Evolutionary conservation across 352 stramenopile genomes (phyloP), one percentile per base, ranked within the genome.

Genomic region (Globisporangium sylvaticum): DNA sequence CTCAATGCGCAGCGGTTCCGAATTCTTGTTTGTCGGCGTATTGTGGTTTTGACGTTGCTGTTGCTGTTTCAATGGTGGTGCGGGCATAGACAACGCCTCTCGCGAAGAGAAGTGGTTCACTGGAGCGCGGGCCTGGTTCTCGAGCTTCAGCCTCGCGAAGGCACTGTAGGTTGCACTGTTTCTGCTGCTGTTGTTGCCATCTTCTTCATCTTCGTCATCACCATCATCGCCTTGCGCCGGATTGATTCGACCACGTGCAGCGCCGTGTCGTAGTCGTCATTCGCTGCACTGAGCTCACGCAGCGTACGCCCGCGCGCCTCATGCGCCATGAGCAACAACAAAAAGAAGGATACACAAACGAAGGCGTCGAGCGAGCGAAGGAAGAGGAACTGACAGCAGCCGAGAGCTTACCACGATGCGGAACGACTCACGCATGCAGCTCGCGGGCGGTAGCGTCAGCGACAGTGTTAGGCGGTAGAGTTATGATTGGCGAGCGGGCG

Each of bases 211-310:
- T 29, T 50, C 18, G 8, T 34, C 14, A 9, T 62, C 29, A 31
- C 12, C 22, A 29, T 52, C 18, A 7, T 34, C 14, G 5, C 58
- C 39, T 65, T 70, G 32, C 65, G 65, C 32, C 58, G 65, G n/a
- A 70, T 70, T 27, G 58, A 70, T 52, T 65, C 65, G 57, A 65
- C 65, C 9, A 65, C 61, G 24, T 70, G 48, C 65, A 66, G 46
- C 24, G 65, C 65, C 32, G 65, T 70, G 48, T 70, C 65, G 24
- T 70, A 70, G 58, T 70, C 58, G 25, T 62, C 39, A 12, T 20
- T 60, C 31, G 29, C 55, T 22, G 12, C 31, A 22, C 25, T 14
- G 55, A 60, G 37, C 22, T 62, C 32, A 7, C 31, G 44, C 22
- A 25, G n/a, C 10, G 14, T 10, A 15, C 56, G 31, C 56, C n/a